A percentile compares a stretch with the other conserved stretches of the same genome.
phyloP scores from a whole-genome alignment of 805 yeast species.

The Hemisphaericaspora nanyangensis region DNA sequence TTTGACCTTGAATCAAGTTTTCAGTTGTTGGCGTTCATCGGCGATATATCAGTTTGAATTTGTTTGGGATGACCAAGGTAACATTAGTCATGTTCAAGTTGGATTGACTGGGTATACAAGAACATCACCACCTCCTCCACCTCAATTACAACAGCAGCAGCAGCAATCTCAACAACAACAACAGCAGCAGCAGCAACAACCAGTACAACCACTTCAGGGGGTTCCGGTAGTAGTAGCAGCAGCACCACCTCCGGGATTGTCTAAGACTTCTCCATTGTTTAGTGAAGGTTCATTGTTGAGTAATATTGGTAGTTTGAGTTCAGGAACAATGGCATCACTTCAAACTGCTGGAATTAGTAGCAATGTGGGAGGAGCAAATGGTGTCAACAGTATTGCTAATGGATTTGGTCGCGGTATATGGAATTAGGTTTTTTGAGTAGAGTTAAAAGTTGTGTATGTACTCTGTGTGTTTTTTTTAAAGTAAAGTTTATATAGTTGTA shows the following conservation, averaged over 20 bases:
- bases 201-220: too few relatives aligned
- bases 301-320: slow-evolving; percentile 5
- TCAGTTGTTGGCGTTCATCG: slow-evolving; percentile 14
- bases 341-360: neutral
- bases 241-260: slow-evolving; percentile 14
- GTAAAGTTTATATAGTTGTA: too few relatives aligned
- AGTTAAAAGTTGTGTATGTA: too few relatives aligned
- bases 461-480: too few relatives aligned
- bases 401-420: slow-evolving; percentile 8
- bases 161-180: slow-evolving; percentile 3
- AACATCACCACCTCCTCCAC: slow-evolving; percentile 6
- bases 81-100: slow-evolving; percentile 40
- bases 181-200: slow-evolving; percentile 2
- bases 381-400: neutral
- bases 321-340: neutral
- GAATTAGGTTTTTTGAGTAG: slow-evolving; percentile 7
- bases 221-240: slow-evolving; percentile 2
- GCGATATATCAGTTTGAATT: slow-evolving; percentile 37
- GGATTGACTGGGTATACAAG: slow-evolving; percentile 4
- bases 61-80: slow-evolving; percentile 43
- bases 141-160: neutral
- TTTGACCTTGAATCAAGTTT: slow-evolving; percentile 29
- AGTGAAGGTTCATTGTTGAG: slow-evolving; percentile 5
- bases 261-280: slow-evolving; percentile 7
- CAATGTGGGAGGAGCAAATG: neutral